Conservation (phyloP, 148 eudicot species). For the Simmondsia chinensis region DNA sequence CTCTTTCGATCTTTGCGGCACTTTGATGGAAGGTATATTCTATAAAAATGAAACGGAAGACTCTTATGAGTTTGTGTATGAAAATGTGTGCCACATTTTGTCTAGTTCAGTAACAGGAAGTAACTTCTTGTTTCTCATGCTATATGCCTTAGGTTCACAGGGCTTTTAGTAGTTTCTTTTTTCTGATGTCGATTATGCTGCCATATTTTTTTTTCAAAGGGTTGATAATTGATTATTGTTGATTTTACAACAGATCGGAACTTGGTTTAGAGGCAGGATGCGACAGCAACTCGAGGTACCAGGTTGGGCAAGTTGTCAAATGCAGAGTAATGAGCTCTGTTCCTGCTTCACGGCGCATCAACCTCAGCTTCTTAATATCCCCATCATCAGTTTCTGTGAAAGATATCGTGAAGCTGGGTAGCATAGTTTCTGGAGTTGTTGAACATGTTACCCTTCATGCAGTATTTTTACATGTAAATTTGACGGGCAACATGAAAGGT, state of each 20-base stretch:
- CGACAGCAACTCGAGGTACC: slow-evolving; percentile 61
- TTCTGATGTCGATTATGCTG: too few species aligned
- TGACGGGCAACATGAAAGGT: slow-evolving; percentile 61
- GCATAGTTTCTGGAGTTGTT: slow-evolving; percentile 81
- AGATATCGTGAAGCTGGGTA: slow-evolving; percentile 60
- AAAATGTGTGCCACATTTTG: too few species aligned
- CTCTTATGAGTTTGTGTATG: too few species aligned
- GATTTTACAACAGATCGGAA: slow-evolving; percentile 54
- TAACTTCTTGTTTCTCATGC: too few species aligned
- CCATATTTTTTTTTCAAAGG: not conserved
- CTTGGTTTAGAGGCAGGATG: slow-evolving; percentile 79
- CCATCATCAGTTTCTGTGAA: slow-evolving; percentile 47
- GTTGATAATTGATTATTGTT: not conserved
- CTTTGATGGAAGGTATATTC: too few species aligned
- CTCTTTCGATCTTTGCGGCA: too few species aligned
- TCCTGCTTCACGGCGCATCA: slow-evolving; percentile 67
- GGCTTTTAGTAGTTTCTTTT: too few species aligned
- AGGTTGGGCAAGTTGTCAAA: slow-evolving; percentile 95
- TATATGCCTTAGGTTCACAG: too few species aligned
- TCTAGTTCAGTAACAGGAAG: too few species aligned
- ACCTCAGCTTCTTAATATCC: slow-evolving; percentile 71
- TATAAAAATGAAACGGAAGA: too few species aligned
- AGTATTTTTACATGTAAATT: slow-evolving; percentile 42
- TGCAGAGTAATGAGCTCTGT: slow-evolving; percentile 79
- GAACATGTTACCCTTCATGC: slow-evolving; percentile 55